Conservation (phyloP, 495 filamentous ascomycete species). For the Hypomontagnella monticulosa region DNA sequence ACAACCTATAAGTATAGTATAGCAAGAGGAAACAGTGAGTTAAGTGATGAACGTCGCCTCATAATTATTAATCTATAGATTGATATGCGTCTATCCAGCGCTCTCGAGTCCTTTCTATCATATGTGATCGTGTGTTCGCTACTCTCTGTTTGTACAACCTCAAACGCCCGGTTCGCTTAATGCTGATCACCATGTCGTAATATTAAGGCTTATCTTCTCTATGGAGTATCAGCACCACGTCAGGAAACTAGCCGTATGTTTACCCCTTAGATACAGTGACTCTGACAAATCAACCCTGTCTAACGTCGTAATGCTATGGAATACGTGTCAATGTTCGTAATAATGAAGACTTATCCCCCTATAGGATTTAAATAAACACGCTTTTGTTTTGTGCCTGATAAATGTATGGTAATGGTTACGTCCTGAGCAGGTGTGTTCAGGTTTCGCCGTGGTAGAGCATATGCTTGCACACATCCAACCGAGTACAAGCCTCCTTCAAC, state of each 20-base stretch:
- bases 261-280: neutral
- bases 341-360: neutral
- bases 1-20: too few species aligned
- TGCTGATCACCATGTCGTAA: neutral
- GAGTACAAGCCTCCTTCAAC: slow-evolving; percentile 54
- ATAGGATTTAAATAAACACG: neutral
- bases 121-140: slow-evolving; percentile 6
- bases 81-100: slow-evolving; percentile 18
- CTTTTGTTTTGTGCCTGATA: neutral
- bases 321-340: neutral
- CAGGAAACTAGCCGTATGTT: neutral
- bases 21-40: slow-evolving; percentile 1
- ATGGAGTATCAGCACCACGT: neutral
- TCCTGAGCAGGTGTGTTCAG: slow-evolving; percentile 13
- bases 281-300: neutral
- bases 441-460: slow-evolving; percentile 45
- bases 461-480: slow-evolving; percentile 56
- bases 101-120: slow-evolving; percentile 7
- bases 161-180: neutral
- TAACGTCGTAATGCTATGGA: too few species aligned
- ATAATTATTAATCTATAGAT: slow-evolving; percentile 11
- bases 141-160: slow-evolving; percentile 12
- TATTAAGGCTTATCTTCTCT: neutral
- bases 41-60: neutral
- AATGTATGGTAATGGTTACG: neutral